These are phyloP conservation scores for Penicillium digitatum DNA, from an alignment of 2,329 filamentous ascomycete genomes.

Conservation along the genomic window DNA sequence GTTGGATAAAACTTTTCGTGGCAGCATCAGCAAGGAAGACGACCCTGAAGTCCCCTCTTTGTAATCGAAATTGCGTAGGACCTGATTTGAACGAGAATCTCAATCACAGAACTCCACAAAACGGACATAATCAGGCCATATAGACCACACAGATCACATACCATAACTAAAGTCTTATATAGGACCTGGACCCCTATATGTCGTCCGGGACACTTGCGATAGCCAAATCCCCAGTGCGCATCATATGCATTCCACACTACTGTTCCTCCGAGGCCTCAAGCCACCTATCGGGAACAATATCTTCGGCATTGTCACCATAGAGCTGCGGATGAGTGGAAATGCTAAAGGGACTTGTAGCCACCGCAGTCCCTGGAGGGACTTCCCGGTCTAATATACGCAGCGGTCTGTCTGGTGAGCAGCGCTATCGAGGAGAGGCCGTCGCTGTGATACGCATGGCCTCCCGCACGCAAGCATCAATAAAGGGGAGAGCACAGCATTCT, in stretches of 20 bases:
- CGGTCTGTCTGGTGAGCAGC: neutral
- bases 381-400: neutral
- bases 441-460: neutral
- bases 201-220: neutral
- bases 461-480: neutral
- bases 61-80: neutral
- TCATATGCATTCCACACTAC: neutral
- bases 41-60: neutral
- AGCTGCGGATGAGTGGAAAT: neutral
- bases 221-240: neutral
- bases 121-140: neutral
- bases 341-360: neutral
- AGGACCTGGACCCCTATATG: neutral
- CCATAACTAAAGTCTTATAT: neutral
- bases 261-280: neutral
- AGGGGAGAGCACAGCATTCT: neutral
- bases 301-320: neutral
- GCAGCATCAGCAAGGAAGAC: neutral
- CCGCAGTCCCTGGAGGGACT: neutral
- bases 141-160: neutral
- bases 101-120: neutral
- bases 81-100: neutral
- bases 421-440: neutral
- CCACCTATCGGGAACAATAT: neutral
- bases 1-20: neutral